Evolutionary conservation across 345 rosid genomes (phyloP).

Genomic region (Excoecaria cochinchinensis): DNA sequence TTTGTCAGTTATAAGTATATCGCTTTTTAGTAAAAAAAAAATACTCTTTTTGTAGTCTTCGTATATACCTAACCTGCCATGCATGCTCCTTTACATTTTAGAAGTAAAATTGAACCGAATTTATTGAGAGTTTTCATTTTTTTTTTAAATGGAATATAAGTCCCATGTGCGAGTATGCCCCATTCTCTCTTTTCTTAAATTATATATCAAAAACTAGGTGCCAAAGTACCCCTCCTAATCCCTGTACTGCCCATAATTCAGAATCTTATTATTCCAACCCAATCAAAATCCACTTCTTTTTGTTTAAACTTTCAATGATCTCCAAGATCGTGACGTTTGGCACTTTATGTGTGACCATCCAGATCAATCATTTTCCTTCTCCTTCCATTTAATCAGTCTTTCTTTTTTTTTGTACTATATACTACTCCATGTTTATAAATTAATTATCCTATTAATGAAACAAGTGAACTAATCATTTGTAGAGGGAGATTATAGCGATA

Average conservation of each 20-base stretch:
- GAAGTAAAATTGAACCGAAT: too few relatives aligned
- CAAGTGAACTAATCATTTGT: too few relatives aligned
- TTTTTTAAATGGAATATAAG: too few relatives aligned
- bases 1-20: too few relatives aligned
- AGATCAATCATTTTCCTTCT: slow-evolving; percentile 14
- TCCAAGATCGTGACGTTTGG: not conserved
- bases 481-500: too few relatives aligned
- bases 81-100: too few relatives aligned
- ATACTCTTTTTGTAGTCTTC: too few relatives aligned
- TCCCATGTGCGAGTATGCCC: slow-evolving; percentile 58
- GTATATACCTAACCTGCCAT: too few relatives aligned
- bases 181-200: slow-evolving; percentile 21
- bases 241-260: slow-evolving; percentile 7
- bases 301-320: slow-evolving; percentile 6
- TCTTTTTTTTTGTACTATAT: not conserved
- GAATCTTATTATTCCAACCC: slow-evolving; percentile 1
- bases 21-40: too few relatives aligned
- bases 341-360: not conserved
- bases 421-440: not conserved
- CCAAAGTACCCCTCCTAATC: slow-evolving; percentile 34
- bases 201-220: slow-evolving; percentile 19
- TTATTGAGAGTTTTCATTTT: too few relatives aligned
- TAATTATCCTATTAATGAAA: too few relatives aligned
- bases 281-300: not conserved
- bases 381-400: not conserved